Conservation (phyloP, 2,329 filamentous ascomycete genomes). For the Curvularia eragrostidis region DNA sequence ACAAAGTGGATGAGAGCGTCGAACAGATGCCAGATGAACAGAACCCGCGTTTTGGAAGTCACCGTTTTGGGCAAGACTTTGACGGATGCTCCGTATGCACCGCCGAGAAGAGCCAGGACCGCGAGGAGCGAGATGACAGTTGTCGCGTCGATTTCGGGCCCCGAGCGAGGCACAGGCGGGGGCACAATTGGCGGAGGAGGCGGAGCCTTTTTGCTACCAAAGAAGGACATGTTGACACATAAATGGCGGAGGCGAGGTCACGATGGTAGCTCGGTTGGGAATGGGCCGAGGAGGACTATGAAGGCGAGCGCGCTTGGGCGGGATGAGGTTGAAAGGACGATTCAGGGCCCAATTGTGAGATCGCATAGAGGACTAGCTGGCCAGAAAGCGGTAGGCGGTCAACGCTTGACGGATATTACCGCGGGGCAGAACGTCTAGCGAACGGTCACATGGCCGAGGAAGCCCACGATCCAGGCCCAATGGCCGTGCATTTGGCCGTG, state of each 20-base stretch:
- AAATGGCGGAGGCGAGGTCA: slow-evolving; percentile 5
- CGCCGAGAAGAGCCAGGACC: slow-evolving; percentile 61
- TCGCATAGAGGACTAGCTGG: slow-evolving; percentile 25
- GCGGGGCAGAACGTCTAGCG: slow-evolving; percentile 20
- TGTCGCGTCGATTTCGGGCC: slow-evolving; percentile 53
- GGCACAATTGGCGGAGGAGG: slow-evolving; percentile 64
- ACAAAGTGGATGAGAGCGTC: slow-evolving; percentile 90
- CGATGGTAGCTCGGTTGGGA: slow-evolving; percentile 13
- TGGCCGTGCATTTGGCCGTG: slow-evolving; percentile 29
- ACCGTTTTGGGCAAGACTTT: slow-evolving; percentile 61
- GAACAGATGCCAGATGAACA: slow-evolving; percentile 95
- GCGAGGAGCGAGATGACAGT: slow-evolving; percentile 63
- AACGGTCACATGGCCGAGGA: slow-evolving; percentile 35
- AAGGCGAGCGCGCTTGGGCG: slow-evolving; percentile 13
- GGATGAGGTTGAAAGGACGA: slow-evolving; percentile 14
- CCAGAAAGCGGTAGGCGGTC: slow-evolving; percentile 36
- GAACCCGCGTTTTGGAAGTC: slow-evolving; percentile 67
- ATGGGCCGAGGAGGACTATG: slow-evolving; percentile 16
- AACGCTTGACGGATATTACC: slow-evolving; percentile 20
- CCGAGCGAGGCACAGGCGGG: slow-evolving; percentile 60
- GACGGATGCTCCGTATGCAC: slow-evolving; percentile 59
- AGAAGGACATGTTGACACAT: slow-evolving; percentile 23
- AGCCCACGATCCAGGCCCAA: slow-evolving; percentile 39
- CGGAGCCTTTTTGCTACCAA: slow-evolving; percentile 30
- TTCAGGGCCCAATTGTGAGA: slow-evolving; percentile 34